Conservation (phyloP, 192 early-diverging fungal genomes). For the Gaertneriomyces semiglobifer region DNA sequence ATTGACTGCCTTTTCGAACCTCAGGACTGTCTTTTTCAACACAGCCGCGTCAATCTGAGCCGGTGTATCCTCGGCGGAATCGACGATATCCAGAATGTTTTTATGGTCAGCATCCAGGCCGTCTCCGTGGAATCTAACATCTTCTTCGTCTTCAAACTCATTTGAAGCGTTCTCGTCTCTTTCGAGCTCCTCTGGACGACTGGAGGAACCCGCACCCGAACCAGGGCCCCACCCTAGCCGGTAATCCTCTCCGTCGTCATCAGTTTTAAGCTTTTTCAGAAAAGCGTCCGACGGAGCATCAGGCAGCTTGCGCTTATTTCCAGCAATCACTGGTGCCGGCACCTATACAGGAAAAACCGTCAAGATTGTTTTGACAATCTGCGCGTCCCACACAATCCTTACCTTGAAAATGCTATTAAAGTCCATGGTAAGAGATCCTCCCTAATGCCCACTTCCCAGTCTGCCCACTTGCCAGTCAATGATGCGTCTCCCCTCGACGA, state of each 20-base stretch:
- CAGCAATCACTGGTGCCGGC: constrained; percentile 18
- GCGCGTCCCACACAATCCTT: background rate
- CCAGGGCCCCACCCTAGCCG: constrained; percentile 17
- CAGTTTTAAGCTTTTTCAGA: constrained; percentile 36
- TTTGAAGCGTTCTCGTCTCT: background rate
- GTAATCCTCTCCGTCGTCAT: constrained; percentile 31
- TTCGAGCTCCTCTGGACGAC: background rate
- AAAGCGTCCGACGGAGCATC: constrained; percentile 40
- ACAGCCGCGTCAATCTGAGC: constrained; percentile 60
- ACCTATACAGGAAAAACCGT: constrained; percentile 1
- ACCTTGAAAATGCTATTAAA: constrained; percentile 40
- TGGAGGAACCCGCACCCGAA: background rate
- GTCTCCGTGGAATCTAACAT: constrained; percentile 79
- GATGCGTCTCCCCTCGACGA: too few relatives aligned
- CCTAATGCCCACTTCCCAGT: too few relatives aligned
- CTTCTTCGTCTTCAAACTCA: constrained; percentile 54
- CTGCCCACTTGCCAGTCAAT: too few relatives aligned
- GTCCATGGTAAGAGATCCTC: constrained; percentile 20
- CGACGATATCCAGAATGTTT: constrained; percentile 76
- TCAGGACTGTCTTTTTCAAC: constrained; percentile 73
- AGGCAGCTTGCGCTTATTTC: constrained; percentile 51
- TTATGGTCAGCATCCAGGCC: constrained; percentile 76
- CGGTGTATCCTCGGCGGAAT: constrained; percentile 72
- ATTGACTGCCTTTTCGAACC: constrained; percentile 80
- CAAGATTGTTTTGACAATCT: background rate